Percentiles rank a stretch among this genome's conserved stretches.
These are phyloP conservation scores for Naematelia aurantialba DNA, from an alignment of 768 basidiomycete genomes.

Conservation along the genomic window DNA sequence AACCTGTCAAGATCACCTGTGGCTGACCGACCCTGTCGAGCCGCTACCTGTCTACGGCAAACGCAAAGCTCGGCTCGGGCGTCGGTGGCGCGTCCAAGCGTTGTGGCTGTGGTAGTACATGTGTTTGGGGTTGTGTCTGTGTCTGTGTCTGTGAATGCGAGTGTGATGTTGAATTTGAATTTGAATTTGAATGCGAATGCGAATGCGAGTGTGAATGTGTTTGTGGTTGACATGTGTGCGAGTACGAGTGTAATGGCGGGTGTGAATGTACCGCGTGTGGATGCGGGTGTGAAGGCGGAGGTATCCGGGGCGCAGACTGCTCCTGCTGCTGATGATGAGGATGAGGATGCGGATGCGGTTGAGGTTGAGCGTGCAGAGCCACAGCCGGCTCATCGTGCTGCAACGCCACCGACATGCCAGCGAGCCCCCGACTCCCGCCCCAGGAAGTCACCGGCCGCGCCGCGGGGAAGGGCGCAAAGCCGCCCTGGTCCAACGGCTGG, in stretches of 20 bases:
- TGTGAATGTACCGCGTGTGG: neutral
- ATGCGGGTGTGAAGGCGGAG: too few species aligned
- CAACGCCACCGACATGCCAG: too few species aligned
- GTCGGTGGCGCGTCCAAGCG: too few species aligned
- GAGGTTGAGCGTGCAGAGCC: too few species aligned
- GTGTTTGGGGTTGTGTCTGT: neutral
- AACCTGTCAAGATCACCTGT: too few species aligned
- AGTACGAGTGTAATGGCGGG: neutral
- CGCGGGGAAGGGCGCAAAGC: neutral
- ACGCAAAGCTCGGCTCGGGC: neutral
- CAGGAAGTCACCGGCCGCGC: neutral
- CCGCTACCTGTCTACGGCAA: neutral
- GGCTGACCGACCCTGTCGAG: too few species aligned
- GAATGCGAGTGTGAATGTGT: neutral
- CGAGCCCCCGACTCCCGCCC: neutral
- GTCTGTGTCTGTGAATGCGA: neutral
- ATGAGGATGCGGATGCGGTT: conserved; percentile 8
- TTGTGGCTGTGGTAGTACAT: neutral
- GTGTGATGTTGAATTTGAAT: neutral
- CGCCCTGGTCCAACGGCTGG: too few species aligned
- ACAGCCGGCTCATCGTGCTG: too few species aligned
- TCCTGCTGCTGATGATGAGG: conserved; percentile 3
- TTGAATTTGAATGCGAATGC: neutral
- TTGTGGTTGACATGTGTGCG: conserved; percentile 5
- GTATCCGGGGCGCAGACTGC: too few species aligned